Base-by-base conservation (phyloP, 495 filamentous ascomycete species). In the Pseudomonodictys pantanalensis region DNA sequence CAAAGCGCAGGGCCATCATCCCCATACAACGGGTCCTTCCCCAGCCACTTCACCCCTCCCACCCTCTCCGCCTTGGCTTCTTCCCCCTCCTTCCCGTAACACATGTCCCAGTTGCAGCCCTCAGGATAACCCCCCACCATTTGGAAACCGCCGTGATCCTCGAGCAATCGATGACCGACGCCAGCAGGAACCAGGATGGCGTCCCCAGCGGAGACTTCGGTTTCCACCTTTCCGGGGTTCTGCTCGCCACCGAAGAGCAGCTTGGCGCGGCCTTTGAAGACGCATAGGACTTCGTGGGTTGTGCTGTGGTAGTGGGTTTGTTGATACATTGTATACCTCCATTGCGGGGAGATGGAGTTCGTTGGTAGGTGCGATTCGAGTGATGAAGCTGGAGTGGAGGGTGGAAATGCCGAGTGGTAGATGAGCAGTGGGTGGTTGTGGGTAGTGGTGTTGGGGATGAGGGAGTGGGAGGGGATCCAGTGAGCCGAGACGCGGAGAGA, bases 101-200 rank as follows among this genome's bases (percentile, higher is more conserved):
- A 88, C 84, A 88, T 86, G 69, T 87, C 84, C 81, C 83, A 88
- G 25, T 72, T 65, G 46, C 77, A 79, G 1, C 76, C 77, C 38
- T 56, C 72, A 8, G 83, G 83, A 75, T 88, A 89, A 44, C 76
- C 78, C 10, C 84, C 86, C 6, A 90, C 79, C 83, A 88, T 89
- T 58, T 76, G 70, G 68, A 90, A 88, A 3, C 67, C 75, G 33
- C 74, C 70, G 24, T 73, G 8, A 66, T 88, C 82, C 49, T 82
- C 73, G 25, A 87, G 67, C 39, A 88, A 71, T 18, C 82, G 72
- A 76, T 89, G 83, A 10, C 74, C 79, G 8, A 89, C 83, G 1
- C 86, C 86, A 1, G 85, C 85, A 2, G 84, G 84, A 12, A 90
- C 72, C 52, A 89, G 74, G 10, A 90, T 77, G 33, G 85, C 75